Percentiles rank a stretch among this genome's conserved stretches.
Evolutionary conservation across 768 basidiomycete genomes (phyloP).

Genomic region (Lentinula edodes): DNA sequence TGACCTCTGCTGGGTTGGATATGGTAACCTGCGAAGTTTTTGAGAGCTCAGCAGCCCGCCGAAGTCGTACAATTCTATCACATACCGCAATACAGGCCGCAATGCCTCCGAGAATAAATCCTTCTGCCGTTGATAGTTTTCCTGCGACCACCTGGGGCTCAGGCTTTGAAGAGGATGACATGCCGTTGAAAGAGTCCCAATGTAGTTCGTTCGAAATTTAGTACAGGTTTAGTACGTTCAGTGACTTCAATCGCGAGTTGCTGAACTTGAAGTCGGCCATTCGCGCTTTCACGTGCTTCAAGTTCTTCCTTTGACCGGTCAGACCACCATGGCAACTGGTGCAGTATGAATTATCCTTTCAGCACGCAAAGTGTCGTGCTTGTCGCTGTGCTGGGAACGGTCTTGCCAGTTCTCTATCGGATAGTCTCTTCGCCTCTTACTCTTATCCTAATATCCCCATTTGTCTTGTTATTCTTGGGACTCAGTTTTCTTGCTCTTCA

Average conservation of each 20-base stretch:
- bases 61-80: slow-evolving; percentile 8
- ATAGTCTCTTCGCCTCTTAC: slow-evolving; percentile 62
- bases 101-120: slow-evolving; percentile 84
- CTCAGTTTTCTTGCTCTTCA: slow-evolving; percentile 47
- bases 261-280: neutral
- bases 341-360: slow-evolving; percentile 28
- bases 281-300: neutral
- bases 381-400: slow-evolving; percentile 52
- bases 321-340: neutral
- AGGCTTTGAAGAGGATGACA: slow-evolving; percentile 9
- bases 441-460: slow-evolving; percentile 59
- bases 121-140: slow-evolving; percentile 60
- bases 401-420: slow-evolving; percentile 49
- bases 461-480: slow-evolving; percentile 43
- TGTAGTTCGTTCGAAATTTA: neutral
- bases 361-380: slow-evolving; percentile 49
- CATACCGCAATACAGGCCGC: slow-evolving; percentile 89
- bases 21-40: slow-evolving; percentile 56
- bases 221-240: neutral
- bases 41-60: neutral
- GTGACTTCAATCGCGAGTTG: neutral
- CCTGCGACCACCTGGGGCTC: slow-evolving; percentile 16
- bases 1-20: slow-evolving; percentile 78
- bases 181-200: neutral
- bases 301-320: neutral